These are phyloP conservation scores for Erythrophleum fordii DNA, from an alignment of 306 rosid species.

Conservation along the genomic window DNA sequence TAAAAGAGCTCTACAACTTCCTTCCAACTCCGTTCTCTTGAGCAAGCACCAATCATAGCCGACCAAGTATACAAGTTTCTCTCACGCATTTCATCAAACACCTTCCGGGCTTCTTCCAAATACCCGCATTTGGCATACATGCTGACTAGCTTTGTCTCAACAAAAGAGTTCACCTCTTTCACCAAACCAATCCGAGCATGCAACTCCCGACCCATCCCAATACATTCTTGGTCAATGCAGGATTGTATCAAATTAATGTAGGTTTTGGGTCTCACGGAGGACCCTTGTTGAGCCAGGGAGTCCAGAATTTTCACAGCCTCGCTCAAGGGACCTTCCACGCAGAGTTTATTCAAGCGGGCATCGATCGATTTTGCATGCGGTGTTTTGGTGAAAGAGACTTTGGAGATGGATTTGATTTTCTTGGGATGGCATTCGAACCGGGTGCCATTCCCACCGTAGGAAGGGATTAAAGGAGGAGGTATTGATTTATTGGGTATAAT, in stretches of 20 bases:
- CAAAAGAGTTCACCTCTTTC: conserved; percentile 58
- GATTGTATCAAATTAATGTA: conserved; percentile 69
- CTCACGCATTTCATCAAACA: conserved; percentile 79
- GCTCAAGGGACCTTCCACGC: conserved; percentile 58
- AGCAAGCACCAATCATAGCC: conserved; percentile 89
- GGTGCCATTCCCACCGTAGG: conserved; percentile 21
- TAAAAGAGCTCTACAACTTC: conserved; percentile 71
- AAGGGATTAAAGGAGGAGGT: conserved; percentile 46
- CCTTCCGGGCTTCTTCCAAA: conserved; percentile 74
- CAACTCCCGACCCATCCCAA: conserved; percentile 76
- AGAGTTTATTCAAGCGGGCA: conserved; percentile 57
- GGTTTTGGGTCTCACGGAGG: conserved; percentile 58
- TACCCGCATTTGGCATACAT: conserved; percentile 89
- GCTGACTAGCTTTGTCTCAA: conserved; percentile 81
- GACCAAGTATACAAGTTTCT: conserved; percentile 95
- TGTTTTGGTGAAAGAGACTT: conserved; percentile 41
- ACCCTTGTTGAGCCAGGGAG: conserved; percentile 64
- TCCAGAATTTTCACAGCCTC: conserved; percentile 72
- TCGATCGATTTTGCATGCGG: conserved; percentile 41
- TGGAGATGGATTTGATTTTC: conserved; percentile 45
- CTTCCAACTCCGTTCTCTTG: conserved; percentile 66
- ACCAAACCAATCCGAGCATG: conserved; percentile 68
- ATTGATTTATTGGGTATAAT: conserved; percentile 52
- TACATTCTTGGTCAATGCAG: conserved; percentile 68
- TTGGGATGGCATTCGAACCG: conserved; percentile 50